phyloP scores from a whole-genome alignment of 2,329 filamentous ascomycete species.

The Aspergillus aculeatinus region DNA sequence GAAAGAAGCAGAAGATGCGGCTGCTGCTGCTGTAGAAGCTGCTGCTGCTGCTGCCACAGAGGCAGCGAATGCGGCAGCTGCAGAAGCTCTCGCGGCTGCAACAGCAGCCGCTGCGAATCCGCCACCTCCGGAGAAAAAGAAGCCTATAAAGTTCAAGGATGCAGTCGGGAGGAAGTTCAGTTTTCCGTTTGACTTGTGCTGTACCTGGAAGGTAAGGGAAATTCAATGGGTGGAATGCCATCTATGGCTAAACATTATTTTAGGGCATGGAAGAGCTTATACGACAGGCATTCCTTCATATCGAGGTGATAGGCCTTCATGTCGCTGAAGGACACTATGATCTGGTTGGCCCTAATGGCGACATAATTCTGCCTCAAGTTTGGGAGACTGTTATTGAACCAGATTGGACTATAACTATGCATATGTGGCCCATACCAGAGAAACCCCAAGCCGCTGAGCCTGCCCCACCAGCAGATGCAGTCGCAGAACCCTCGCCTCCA shows the following conservation, averaged over 20 bases:
- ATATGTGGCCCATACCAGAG: conserved; percentile 63
- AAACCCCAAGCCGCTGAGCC: conserved; percentile 45
- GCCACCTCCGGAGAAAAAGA: conserved; percentile 59
- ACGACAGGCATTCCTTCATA: conserved; percentile 77
- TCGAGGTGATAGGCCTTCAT: conserved; percentile 72
- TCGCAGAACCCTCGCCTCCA: conserved; percentile 23
- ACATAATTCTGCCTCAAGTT: conserved; percentile 77
- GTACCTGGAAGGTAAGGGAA: conserved; percentile 71
- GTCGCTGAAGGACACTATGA: conserved; percentile 79
- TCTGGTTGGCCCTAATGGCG: conserved; percentile 72
- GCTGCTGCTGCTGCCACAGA: conserved; percentile 39
- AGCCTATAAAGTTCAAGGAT: conserved; percentile 86
- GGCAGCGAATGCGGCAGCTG: conserved; percentile 39
- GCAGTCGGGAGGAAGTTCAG: conserved; percentile 88
- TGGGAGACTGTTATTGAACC: conserved; percentile 82
- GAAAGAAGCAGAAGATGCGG: conserved; percentile 44
- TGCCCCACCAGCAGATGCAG: conserved; percentile 24
- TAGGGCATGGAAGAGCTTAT: conserved; percentile 82
- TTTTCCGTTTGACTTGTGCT: conserved; percentile 83
- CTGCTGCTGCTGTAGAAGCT: conserved; percentile 40
- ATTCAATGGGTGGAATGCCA: neutral
- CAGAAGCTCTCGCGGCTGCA: conserved; percentile 36
- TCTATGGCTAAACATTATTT: conserved; percentile 9
- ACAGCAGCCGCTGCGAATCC: conserved; percentile 34
- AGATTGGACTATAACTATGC: conserved; percentile 70